Percentiles rank a stretch among this genome's conserved stretches.
Conservation (phyloP, 2,329 filamentous ascomycete genomes). For the Beauveria asiatica region DNA sequence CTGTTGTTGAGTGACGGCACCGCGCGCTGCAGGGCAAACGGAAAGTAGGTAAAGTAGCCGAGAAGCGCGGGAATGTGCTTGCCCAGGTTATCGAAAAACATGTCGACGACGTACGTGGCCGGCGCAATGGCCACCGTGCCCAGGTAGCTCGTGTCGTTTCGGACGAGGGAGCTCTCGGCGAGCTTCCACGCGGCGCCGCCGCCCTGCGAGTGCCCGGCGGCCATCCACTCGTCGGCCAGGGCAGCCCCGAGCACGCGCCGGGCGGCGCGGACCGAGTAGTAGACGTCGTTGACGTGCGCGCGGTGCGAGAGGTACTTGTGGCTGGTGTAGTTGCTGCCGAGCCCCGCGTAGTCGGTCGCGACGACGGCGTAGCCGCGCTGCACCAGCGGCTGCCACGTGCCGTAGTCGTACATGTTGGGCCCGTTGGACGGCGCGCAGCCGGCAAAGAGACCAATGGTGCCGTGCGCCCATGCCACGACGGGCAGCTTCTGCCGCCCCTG, state of each 20-base stretch:
- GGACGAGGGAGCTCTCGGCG: constrained; percentile 11
- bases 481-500: not conserved
- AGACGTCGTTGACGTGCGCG: constrained; percentile 11
- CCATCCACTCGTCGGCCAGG: constrained; percentile 12
- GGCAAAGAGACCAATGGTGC: constrained; percentile 12
- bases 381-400: constrained; percentile 12
- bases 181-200: constrained; percentile 17
- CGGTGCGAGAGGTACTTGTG: constrained; percentile 15
- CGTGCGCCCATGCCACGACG: constrained; percentile 14
- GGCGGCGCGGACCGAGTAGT: constrained; percentile 5
- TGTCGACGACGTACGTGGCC: constrained; percentile 12
- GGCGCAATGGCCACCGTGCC: constrained; percentile 13
- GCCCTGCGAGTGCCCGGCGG: constrained; percentile 15
- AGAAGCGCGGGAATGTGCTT: not conserved
- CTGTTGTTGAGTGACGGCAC: not conserved
- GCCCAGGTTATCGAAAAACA: constrained; percentile 4
- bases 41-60: constrained; percentile 6
- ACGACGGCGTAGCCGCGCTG: constrained; percentile 14
- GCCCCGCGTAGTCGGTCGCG: constrained; percentile 17
- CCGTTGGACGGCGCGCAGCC: constrained; percentile 15
- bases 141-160: constrained; percentile 3
- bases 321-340: constrained; percentile 15
- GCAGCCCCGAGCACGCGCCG: constrained; percentile 4
- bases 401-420: constrained; percentile 12
- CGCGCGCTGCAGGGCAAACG: not conserved